phyloP scores from a whole-genome alignment of 345 rosid genomes.

The Excoecaria cochinchinensis region DNA sequence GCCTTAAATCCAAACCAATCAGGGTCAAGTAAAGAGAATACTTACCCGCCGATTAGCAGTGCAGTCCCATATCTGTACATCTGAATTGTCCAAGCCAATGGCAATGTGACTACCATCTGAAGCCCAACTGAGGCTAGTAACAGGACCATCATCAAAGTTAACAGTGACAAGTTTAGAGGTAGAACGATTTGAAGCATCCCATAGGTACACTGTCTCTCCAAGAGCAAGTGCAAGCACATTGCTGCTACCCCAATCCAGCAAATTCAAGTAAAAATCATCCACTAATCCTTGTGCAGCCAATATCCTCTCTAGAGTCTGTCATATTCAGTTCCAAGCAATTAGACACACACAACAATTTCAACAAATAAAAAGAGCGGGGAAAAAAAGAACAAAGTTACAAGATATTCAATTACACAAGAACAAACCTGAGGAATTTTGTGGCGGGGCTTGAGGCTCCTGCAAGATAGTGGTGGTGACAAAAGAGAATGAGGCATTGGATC shows the following conservation, averaged over 20 bases:
- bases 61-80: constrained; percentile 50
- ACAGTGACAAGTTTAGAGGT: constrained; percentile 51
- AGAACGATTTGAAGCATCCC: constrained; percentile 51
- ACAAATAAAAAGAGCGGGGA: not conserved
- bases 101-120: constrained; percentile 48
- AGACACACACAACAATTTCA: not conserved
- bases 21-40: too few relatives aligned
- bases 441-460: not conserved
- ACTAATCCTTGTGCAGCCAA: constrained; percentile 10
- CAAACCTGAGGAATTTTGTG: constrained; percentile 19
- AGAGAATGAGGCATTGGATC: constrained; percentile 7
- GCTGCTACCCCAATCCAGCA: constrained; percentile 41
- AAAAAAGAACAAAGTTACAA: too few relatives aligned
- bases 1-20: too few relatives aligned
- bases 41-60: constrained; percentile 31
- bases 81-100: constrained; percentile 46
- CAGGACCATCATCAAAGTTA: constrained; percentile 40
- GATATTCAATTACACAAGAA: too few relatives aligned
- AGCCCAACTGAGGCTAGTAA: constrained; percentile 50
- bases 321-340: too few relatives aligned
- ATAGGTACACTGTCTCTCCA: constrained; percentile 45
- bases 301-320: constrained; percentile 18
- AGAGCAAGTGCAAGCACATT: constrained; percentile 42
- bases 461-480: not conserved
- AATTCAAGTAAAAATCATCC: constrained; percentile 8